Evolutionary conservation across 768 basidiomycete species (phyloP).

Genomic region (Russula sp.): DNA sequence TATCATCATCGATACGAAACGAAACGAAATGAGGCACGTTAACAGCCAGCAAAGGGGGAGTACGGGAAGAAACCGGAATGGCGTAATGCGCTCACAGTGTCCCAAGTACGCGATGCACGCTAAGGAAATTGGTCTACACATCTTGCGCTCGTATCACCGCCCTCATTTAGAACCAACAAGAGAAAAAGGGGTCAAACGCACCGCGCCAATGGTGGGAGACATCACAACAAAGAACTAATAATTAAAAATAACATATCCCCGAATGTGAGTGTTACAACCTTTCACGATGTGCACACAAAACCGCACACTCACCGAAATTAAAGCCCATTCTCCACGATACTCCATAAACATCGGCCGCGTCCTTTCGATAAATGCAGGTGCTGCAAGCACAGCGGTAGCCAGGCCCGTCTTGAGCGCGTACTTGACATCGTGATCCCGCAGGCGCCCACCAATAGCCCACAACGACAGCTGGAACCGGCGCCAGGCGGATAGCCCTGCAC

Average conservation of each 20-base stretch:
- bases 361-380: constrained; percentile 81
- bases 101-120: constrained; percentile 77
- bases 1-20: constrained; percentile 4
- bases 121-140: constrained; percentile 77
- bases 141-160: constrained; percentile 16
- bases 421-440: constrained; percentile 74
- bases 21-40: not conserved
- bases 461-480: constrained; percentile 65
- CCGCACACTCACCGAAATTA: constrained; percentile 75
- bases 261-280: not conserved
- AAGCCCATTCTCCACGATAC: constrained; percentile 91
- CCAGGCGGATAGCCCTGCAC: constrained; percentile 53
- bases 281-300: not conserved
- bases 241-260: not conserved
- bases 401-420: constrained; percentile 88
- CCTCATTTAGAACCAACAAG: constrained; percentile 14
- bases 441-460: constrained; percentile 65
- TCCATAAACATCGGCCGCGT: constrained; percentile 77
- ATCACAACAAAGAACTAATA: constrained; percentile 83
- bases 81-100: constrained; percentile 59
- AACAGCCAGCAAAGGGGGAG: not conserved
- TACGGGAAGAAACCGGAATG: not conserved
- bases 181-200: constrained; percentile 39
- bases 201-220: constrained; percentile 84
- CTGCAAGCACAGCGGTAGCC: constrained; percentile 76